Conservation (phyloP, 2,329 filamentous ascomycete genomes). For the Incumbomyces lentus region DNA sequence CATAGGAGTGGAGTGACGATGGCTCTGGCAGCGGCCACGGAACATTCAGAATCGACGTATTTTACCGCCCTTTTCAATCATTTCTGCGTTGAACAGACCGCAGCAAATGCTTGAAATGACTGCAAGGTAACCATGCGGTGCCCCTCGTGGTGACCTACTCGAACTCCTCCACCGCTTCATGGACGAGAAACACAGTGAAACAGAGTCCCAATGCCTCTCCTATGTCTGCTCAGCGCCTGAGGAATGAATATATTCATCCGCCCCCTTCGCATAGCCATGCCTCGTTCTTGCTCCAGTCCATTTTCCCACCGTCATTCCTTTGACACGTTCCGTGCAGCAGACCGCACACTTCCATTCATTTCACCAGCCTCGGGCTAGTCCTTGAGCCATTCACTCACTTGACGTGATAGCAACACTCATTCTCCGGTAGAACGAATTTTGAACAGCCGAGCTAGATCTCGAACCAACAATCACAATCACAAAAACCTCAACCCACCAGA, state of each 20-base stretch:
- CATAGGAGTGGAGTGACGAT: not conserved
- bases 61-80: not conserved
- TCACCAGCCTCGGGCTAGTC: slow-evolving; percentile 18
- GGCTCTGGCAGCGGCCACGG: not conserved
- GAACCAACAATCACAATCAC: slow-evolving; percentile 5
- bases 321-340: slow-evolving; percentile 23
- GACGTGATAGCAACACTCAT: slow-evolving; percentile 16
- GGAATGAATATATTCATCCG: slow-evolving; percentile 14
- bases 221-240: not conserved
- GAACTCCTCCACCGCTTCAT: not conserved
- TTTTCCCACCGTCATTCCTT: slow-evolving; percentile 19
- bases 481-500: not conserved
- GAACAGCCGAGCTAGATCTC: slow-evolving; percentile 3
- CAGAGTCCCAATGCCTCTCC: slow-evolving; percentile 2
- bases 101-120: slow-evolving; percentile 4
- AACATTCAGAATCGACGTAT: not conserved
- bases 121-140: not conserved
- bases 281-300: slow-evolving; percentile 13
- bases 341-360: slow-evolving; percentile 21
- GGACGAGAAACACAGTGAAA: slow-evolving; percentile 6
- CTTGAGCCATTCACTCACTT: slow-evolving; percentile 15
- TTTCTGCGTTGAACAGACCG: not conserved
- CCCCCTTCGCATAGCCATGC: slow-evolving; percentile 11
- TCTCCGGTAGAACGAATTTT: slow-evolving; percentile 7
- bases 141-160: too few species aligned